A percentile compares a stretch with the other conserved stretches of the same genome.
Evolutionary conservation across 345 rosid genomes (phyloP).

Genomic region (Streptanthus diversifolius): DNA sequence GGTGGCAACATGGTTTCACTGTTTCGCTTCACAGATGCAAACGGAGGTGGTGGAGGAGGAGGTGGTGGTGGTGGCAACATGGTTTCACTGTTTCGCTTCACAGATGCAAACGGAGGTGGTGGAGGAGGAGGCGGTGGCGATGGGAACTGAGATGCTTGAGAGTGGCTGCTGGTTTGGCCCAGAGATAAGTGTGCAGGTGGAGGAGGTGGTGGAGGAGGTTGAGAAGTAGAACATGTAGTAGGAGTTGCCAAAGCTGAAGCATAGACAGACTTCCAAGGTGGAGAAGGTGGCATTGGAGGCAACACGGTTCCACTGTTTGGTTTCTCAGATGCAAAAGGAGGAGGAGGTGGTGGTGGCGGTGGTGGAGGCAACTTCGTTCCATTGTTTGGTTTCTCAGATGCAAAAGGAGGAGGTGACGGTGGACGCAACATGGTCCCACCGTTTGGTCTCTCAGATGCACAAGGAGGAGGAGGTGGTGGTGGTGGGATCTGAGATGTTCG

Average conservation of each 20-base stretch:
- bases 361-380: conserved; percentile 12
- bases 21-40: no score
- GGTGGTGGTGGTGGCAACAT: conserved; percentile 46
- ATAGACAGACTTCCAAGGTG: conserved; percentile 37
- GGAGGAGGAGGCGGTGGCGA: conserved; percentile 44
- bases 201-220: conserved; percentile 35
- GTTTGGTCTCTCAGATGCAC: conserved; percentile 12
- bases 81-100: conserved; percentile 34
- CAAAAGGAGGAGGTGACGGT: conserved; percentile 15
- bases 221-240: conserved; percentile 20
- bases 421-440: conserved; percentile 18
- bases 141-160: conserved; percentile 30
- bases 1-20: conserved; percentile 39
- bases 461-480: conserved; percentile 20
- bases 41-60: no score
- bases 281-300: conserved; percentile 16
- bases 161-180: conserved; percentile 25
- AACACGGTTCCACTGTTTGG: conserved; percentile 16
- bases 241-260: conserved; percentile 27
- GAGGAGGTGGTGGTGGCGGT: conserved; percentile 23
- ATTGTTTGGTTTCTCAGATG: conserved; percentile 15
- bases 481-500: conserved; percentile 18
- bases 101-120: conserved; percentile 40
- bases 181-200: conserved; percentile 22
- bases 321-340: conserved; percentile 19